Conservation (phyloP, 2,329 filamentous ascomycete species). For the Curvularia spicifera region DNA sequence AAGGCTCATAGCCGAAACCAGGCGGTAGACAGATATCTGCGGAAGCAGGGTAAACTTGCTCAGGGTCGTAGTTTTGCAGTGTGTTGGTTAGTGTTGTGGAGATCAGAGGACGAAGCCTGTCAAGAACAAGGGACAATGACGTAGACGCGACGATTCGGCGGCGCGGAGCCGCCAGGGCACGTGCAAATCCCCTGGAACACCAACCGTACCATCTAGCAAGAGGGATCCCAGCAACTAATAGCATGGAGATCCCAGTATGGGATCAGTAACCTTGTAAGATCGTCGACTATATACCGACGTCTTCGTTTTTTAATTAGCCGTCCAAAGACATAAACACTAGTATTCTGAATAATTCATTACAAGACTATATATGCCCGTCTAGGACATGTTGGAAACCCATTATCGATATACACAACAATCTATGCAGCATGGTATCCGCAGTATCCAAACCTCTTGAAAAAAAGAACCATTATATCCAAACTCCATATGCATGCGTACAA, state of each 20-base stretch:
- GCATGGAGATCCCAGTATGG: background rate
- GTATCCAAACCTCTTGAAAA: constrained; percentile 7
- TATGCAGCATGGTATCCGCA: constrained; percentile 9
- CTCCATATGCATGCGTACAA: constrained; percentile 4
- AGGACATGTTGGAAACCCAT: background rate
- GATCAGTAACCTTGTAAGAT: background rate
- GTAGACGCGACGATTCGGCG: constrained; percentile 18
- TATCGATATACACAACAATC: constrained; percentile 11
- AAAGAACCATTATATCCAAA: constrained; percentile 1
- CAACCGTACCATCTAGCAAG: constrained; percentile 4
- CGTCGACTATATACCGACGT: background rate
- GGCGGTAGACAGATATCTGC: background rate
- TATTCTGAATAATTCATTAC: constrained; percentile 3
- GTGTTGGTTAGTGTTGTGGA: constrained; percentile 10
- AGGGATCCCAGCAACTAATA: background rate
- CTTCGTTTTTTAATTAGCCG: background rate
- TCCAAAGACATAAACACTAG: background rate
- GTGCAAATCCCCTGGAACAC: constrained; percentile 11
- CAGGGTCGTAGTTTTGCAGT: constrained; percentile 5
- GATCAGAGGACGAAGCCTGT: constrained; percentile 8
- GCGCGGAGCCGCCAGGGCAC: constrained; percentile 13
- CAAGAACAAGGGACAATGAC: constrained; percentile 17
- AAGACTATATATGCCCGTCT: constrained; percentile 3
- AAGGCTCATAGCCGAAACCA: constrained; percentile 7
- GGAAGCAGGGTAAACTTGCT: constrained; percentile 1